phyloP scores from a whole-genome alignment of 2,329 filamentous ascomycete genomes.

The Ascochyta lentis region DNA sequence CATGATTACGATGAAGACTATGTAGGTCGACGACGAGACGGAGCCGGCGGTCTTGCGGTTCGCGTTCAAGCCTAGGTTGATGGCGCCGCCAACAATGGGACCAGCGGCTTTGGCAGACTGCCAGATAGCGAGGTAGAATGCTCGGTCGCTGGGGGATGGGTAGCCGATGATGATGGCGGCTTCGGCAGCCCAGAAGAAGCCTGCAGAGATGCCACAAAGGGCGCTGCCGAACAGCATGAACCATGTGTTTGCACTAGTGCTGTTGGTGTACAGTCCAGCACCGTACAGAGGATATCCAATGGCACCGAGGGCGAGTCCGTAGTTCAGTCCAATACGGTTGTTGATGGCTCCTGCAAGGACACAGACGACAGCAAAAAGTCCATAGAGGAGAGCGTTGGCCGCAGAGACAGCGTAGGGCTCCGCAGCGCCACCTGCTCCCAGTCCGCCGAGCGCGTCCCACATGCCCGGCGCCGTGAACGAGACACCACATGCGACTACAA shows the following conservation, averaged over 20 bases:
- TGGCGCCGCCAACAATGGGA: constrained; percentile 58
- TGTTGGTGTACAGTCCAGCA: constrained; percentile 52
- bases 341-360: constrained; percentile 47
- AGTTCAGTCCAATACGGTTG: constrained; percentile 45
- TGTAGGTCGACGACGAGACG: constrained; percentile 52
- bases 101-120: constrained; percentile 45
- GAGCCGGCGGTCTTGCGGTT: constrained; percentile 47
- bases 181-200: constrained; percentile 54
- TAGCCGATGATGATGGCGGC: constrained; percentile 53
- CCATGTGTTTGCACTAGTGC: constrained; percentile 48
- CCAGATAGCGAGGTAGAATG: constrained; percentile 47
- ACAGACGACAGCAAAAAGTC: constrained; percentile 42
- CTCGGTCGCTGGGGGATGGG: constrained; percentile 46
- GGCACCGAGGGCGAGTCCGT: constrained; percentile 52
- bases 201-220: constrained; percentile 49
- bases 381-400: constrained; percentile 44
- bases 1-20: constrained; percentile 57
- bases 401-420: constrained; percentile 44
- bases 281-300: constrained; percentile 53
- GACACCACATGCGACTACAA: constrained; percentile 43
- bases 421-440: constrained; percentile 44
- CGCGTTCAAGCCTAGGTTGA: constrained; percentile 58
- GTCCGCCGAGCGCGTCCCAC: constrained; percentile 45
- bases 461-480: constrained; percentile 46
- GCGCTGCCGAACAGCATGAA: constrained; percentile 50